Evolutionary conservation across 352 stramenopile genomes (phyloP).

Genomic region (Globisporangium spiculum): DNA sequence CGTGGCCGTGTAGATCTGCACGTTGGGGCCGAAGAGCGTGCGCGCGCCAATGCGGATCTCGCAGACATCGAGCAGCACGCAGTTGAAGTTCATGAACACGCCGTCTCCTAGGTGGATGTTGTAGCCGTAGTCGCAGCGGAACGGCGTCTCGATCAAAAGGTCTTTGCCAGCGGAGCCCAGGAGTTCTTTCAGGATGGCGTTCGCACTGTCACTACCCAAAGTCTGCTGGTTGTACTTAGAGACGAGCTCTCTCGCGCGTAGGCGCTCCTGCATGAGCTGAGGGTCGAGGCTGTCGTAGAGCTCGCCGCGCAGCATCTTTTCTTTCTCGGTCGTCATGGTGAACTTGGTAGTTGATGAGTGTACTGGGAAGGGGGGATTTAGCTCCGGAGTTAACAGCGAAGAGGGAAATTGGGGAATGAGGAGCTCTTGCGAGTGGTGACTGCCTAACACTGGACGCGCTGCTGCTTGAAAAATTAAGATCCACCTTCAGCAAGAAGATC

Average conservation of each 20-base stretch:
- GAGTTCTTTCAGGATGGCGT: slow-evolving; percentile 32
- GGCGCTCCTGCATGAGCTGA: slow-evolving; percentile 38
- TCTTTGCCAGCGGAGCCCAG: slow-evolving; percentile 40
- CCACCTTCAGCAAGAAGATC: no score
- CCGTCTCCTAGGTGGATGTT: slow-evolving; percentile 52
- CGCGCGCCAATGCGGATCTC: no score
- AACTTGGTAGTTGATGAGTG: background rate
- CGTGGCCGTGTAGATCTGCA: no score
- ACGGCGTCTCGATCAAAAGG: slow-evolving; percentile 74
- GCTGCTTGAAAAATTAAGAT: no score
- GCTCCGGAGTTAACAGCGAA: no score
- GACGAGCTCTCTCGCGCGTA: slow-evolving; percentile 29
- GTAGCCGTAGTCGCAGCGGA: slow-evolving; percentile 88
- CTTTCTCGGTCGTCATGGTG: slow-evolving; percentile 38
- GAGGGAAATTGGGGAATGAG: no score
- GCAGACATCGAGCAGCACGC: no score
- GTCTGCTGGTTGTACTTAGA: slow-evolving; percentile 44
- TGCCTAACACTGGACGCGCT: no score
- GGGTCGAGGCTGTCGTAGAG: slow-evolving; percentile 45
- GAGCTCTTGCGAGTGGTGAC: no score
- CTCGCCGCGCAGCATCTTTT: slow-evolving; percentile 64
- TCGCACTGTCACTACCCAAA: slow-evolving; percentile 24
- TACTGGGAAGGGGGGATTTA: no score
- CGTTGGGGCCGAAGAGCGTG: no score
- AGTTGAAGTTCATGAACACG: no score